Evolutionary conservation across 2,329 filamentous ascomycete species (phyloP).

Genomic region (Stemphylium beticola): DNA sequence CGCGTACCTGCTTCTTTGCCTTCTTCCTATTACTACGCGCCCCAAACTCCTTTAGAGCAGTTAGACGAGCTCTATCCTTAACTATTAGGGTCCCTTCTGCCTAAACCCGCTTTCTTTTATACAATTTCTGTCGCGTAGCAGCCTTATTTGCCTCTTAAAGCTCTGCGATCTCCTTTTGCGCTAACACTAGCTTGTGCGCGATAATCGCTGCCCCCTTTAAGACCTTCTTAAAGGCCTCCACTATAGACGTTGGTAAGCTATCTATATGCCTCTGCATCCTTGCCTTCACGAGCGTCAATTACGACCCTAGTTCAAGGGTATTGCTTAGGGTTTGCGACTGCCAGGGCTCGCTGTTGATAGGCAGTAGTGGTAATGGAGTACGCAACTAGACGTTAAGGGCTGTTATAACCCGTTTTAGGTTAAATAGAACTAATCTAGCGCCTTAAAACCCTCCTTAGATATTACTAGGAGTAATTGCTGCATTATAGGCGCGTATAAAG

Average conservation of each 20-base stretch:
- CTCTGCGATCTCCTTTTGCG: too few relatives aligned
- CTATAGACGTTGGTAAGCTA: too few relatives aligned
- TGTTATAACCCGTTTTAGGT: slow-evolving; percentile 40
- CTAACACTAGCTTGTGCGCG: too few relatives aligned
- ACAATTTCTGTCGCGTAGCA: too few relatives aligned
- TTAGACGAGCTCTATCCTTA: not conserved
- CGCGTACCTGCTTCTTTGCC: not conserved
- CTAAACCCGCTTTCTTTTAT: slow-evolving; percentile 1
- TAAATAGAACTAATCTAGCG: slow-evolving; percentile 41
- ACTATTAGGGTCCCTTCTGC: not conserved
- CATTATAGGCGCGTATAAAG: slow-evolving; percentile 31
- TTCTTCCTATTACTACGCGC: not conserved
- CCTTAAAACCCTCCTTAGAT: too few relatives aligned
- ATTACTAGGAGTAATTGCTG: slow-evolving; percentile 30
- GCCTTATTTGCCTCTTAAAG: too few relatives aligned
- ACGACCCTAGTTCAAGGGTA: not conserved
- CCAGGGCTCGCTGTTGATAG: slow-evolving; percentile 14
- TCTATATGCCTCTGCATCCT: too few relatives aligned
- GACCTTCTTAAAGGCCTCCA: too few relatives aligned
- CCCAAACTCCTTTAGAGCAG: not conserved
- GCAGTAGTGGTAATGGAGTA: slow-evolving; percentile 17
- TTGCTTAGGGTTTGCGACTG: slow-evolving; percentile 20
- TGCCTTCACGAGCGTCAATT: not conserved
- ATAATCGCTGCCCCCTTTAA: too few relatives aligned
- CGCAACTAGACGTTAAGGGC: slow-evolving; percentile 33